Evolutionary conservation across 352 stramenopile species (phyloP).

Genomic region (Phytophthora tubulina): DNA sequence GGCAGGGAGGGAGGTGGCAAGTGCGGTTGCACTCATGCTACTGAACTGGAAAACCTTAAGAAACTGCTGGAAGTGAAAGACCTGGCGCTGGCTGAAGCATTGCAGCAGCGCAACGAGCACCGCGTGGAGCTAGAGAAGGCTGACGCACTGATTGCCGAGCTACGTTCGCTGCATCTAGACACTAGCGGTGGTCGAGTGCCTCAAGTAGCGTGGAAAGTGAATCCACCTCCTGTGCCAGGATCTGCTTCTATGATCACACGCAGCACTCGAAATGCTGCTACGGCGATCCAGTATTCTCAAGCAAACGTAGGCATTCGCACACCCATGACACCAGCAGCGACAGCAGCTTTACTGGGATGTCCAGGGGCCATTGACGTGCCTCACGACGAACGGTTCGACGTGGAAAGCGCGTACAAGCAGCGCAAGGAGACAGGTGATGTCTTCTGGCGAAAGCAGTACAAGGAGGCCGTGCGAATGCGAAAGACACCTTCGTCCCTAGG

Average conservation of each 20-base stretch:
- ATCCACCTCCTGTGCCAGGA: constrained; percentile 18
- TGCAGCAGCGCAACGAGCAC: constrained; percentile 68
- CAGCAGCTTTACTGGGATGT: constrained; percentile 36
- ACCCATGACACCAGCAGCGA: constrained; percentile 31
- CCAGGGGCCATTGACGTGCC: constrained; percentile 45
- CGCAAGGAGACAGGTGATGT: constrained; percentile 49
- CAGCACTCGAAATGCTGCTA: constrained; percentile 18
- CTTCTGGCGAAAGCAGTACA: constrained; percentile 69
- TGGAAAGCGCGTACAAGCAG: constrained; percentile 58
- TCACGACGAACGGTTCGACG: constrained; percentile 58
- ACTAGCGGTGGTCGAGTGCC: constrained; percentile 27
- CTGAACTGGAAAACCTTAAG: constrained; percentile 46
- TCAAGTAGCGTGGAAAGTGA: constrained; percentile 37
- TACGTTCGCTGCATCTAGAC: constrained; percentile 45
- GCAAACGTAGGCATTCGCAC: constrained; percentile 35
- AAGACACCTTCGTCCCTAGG: constrained; percentile 42
- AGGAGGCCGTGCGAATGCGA: constrained; percentile 61
- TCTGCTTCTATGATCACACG: constrained; percentile 2
- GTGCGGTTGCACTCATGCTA: constrained; percentile 44
- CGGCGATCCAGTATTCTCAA: constrained; percentile 36
- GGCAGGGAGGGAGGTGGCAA: not conserved
- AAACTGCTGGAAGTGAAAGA: constrained; percentile 66
- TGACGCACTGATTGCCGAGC: constrained; percentile 49
- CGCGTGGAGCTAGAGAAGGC: constrained; percentile 59
- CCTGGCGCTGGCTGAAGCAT: constrained; percentile 57